Base-by-base conservation (phyloP, 805 yeast genomes). In the Spathaspora gorwiae region DNA sequence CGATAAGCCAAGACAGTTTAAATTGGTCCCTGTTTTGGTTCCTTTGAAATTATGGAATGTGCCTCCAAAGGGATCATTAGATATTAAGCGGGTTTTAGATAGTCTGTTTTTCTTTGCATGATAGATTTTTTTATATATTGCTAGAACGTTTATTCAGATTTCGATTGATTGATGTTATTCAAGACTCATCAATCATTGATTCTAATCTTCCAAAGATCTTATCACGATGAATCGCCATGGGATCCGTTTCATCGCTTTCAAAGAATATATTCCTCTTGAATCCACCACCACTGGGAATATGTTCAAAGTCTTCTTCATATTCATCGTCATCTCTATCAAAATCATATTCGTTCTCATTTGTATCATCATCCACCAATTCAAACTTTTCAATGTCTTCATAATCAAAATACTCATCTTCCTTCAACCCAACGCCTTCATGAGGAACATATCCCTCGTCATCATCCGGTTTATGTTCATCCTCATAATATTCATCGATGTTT, bases 141-240 rank as follows among this genome's bases (percentile, higher is more conserved):
- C 24, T 19, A 19, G 2, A 3, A 19, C 24, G 5, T 3, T 19
- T 19, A 19, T 19, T 19, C 24, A 19, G 5, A 19, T 19, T 19
- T 19, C 24, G 24, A 2, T 3, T 19, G n/a, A n/a, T 19, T 19
- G 2, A 19, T 19, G 24, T 19, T 19, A 19, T 19, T 19, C 24
- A 19, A 5, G 24, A 19, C 47, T 75, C 73, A 32, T 78, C 61
- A 13, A 84, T 75, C 84, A 80, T 75, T 29, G 60, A 64, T 51
- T 83, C 79, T 26, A 84, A 59, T 45, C 67, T 70, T 1, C 80
- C 80, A 59, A 83, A 83, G 5, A 83, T 81, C 40, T 62, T 66
- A 54, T 83, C 89, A 44, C 90, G 62, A 54, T 84, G 83, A 1
- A 74, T 70, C 0, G 88, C 88, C 51, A 81, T 39, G 5, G 79